These are phyloP conservation scores for Phytophthora palmivora DNA, from an alignment of 352 stramenopile species.

Conservation along the genomic window DNA sequence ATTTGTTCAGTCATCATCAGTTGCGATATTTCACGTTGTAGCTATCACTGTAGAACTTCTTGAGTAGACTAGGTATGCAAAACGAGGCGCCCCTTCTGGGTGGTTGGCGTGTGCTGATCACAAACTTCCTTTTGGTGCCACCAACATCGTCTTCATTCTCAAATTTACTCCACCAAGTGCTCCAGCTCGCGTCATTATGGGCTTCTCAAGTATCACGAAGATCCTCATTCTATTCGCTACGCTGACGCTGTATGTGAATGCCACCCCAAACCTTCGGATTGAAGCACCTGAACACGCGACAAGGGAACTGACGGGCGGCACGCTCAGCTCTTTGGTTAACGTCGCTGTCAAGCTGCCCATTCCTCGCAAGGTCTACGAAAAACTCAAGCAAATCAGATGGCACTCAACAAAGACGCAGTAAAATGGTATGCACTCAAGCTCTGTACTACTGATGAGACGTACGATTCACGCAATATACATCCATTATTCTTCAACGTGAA, in stretches of 20 bases:
- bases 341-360: constrained; percentile 6
- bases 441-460: too few species aligned
- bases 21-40: too few species aligned
- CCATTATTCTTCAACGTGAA: too few species aligned
- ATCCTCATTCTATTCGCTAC: constrained; percentile 12
- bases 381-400: constrained; percentile 10
- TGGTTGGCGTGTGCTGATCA: too few species aligned
- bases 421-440: background rate
- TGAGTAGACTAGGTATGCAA: too few species aligned
- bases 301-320: constrained; percentile 1
- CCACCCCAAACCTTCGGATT: constrained; percentile 2
- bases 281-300: background rate
- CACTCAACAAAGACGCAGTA: background rate
- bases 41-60: too few species aligned
- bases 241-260: background rate
- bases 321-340: background rate
- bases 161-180: background rate
- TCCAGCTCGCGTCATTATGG: constrained; percentile 2
- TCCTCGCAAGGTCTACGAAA: constrained; percentile 7
- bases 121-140: too few species aligned
- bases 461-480: too few species aligned
- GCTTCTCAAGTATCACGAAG: constrained; percentile 6
- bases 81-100: too few species aligned
- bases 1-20: too few species aligned
- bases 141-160: background rate